Evolutionary conservation across 2,329 filamentous ascomycete genomes (phyloP), one percentile per base, ranked within the genome.

Genomic region (Graphilbum fragrans): DNA sequence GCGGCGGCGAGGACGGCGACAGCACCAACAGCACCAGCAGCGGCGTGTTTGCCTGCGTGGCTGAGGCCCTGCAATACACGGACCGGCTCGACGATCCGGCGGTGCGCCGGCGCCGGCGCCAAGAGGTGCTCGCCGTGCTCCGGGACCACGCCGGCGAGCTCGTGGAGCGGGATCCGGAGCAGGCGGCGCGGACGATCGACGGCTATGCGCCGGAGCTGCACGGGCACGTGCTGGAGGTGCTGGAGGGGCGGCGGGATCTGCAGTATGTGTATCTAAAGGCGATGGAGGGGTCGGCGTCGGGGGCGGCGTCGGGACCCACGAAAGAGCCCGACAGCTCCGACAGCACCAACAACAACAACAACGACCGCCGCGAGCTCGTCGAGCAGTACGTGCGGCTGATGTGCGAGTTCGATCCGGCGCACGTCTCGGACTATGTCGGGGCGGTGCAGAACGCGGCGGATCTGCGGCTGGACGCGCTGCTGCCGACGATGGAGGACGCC

Each of bases 341-440:
- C 14, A 8, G 8, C 8, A 29, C 25, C 8, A 27, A 25, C 20
- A 63, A 1, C 47, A n/a, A 16, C 16, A 6, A 12, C 10, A 32
- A 12, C 9, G 20, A 23, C 21, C 64, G 1, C 47, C 68, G 74
- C 34, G 70, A 72, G 27, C 78, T 95, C 50, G 66, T 82, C 6
- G 92, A 96, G 58, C 72, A 73, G 42, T 96, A 96, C 58, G 80
- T 96, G 5, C 82, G 83, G 51, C 73, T 98, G 20, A 88, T 96
- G 80, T 98, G 93, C 61, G 75, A 67, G 43, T 94, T 86, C 57
- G 77, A 94, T 45, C 76, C 86, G 3, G 63, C 72, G 0, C 86
- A 88, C 52, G 90, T 98, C 2, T 84, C 85, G 3, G 80, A 87
- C 42, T 98, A 92, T 57, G 75, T 96, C 22, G 79, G 82, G 31